These are phyloP conservation scores for Phytopythium kandeliae DNA, from an alignment of 352 stramenopile genomes.

Conservation along the genomic window DNA sequence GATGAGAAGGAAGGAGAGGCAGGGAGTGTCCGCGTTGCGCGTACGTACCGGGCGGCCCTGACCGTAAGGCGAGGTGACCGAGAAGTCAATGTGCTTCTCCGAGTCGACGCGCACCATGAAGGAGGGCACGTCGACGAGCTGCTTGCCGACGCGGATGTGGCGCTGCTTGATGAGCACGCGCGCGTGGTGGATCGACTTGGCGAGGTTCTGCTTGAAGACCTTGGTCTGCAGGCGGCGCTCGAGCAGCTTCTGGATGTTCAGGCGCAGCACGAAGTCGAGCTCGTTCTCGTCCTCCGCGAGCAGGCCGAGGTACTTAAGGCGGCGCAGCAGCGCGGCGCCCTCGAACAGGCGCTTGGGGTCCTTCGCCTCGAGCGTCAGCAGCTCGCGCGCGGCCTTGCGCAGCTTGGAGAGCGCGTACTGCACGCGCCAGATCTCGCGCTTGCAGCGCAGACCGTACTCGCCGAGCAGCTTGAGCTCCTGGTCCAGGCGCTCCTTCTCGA, in stretches of 20 bases:
- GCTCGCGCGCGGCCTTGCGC: conserved; percentile 96
- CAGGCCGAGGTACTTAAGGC: conserved; percentile 96
- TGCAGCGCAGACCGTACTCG: conserved; percentile 99
- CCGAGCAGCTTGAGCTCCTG: conserved; percentile 98
- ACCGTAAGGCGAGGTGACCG: conserved; percentile 96
- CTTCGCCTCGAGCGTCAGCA: conserved; percentile 97
- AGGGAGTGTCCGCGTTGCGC: too few species aligned
- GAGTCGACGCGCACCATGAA: conserved; percentile 99
- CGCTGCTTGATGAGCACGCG: conserved; percentile 99
- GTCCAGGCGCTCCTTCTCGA: conserved; percentile 99
- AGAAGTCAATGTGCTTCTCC: conserved; percentile 99
- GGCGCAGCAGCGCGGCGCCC: conserved; percentile 95
- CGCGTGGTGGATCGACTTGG: conserved; percentile 99
- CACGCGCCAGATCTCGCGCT: conserved; percentile 99
- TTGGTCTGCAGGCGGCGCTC: conserved; percentile 98
- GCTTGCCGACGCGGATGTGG: conserved; percentile 99
- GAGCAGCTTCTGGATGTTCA: conserved; percentile 99
- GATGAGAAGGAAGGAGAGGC: not conserved
- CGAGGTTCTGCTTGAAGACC: conserved; percentile 98
- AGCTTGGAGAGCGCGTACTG: conserved; percentile 99
- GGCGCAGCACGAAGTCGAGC: conserved; percentile 97
- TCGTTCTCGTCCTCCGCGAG: conserved; percentile 97
- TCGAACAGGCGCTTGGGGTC: conserved; percentile 99
- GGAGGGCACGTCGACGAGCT: conserved; percentile 98
- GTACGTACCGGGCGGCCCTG: conserved; percentile 88